Base-by-base conservation (phyloP, 257 asterid genomes). In the Solanum sitiens region DNA sequence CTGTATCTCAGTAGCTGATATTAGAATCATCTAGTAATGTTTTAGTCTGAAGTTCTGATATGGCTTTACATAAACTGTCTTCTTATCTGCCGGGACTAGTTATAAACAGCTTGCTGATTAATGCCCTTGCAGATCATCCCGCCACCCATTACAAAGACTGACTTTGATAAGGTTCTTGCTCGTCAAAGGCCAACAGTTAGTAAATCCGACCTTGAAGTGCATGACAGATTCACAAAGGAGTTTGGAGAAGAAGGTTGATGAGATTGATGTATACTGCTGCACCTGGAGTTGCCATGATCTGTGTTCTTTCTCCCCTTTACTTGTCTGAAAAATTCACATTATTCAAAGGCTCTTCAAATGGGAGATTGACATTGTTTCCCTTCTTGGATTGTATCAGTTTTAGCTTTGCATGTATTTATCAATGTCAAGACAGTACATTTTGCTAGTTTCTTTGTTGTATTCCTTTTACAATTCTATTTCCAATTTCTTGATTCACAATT, bases 161-260 rank as follows among this genome's bases (percentile, higher is more conserved):
- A 97, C 90, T 96, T 97, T n/a, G 98, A 96, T 71, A 97, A 97
- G 93, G 99, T 97, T 84, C 94, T 96, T 8, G 95, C 98, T 9
- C 93, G 98, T 88, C 99, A 97, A 84, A 92, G 89, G 87, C 99
- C 99, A 71, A 97, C 99, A 8, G 98, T 97, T 65, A 97, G 99
- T 94, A 96, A 96, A 92, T 11, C 94, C 6, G 99, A 97, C 89
- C 99, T 97, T 53, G 96, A 95, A 20, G 96, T 96, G 90, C 99
- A 97, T 6, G 99, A 96, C 93, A 92, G 95, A 92, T 97, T 96
- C 92, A 96, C 99, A 79, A 89, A 89, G 86, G 99, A 97, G 92
- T 95, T 95, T 20, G 99, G 99, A 21, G 99, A 97, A 92, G 99
- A 97, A 93, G 99, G 99, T 47, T 97, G 73, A 95, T 39, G 89